phyloP scores from a whole-genome alignment of 768 basidiomycete genomes.

The Hericium erinaceus region DNA sequence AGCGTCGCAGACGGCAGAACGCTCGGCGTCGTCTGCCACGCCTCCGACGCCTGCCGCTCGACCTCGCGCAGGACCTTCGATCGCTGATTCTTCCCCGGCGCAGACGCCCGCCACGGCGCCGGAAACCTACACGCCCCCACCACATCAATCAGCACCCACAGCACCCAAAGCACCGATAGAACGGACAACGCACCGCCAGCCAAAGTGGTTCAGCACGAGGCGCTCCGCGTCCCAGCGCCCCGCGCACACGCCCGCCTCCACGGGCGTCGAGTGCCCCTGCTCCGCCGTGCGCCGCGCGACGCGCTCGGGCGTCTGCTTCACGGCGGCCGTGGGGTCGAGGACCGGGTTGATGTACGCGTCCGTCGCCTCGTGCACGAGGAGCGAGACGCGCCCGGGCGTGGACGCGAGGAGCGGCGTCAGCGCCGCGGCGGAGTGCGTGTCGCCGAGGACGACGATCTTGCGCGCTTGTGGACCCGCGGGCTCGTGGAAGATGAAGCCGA shows the following conservation, averaged over 20 bases:
- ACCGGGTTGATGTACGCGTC: conserved; percentile 57
- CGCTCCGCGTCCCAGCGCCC: conserved; percentile 45
- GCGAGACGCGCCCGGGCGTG: conserved; percentile 24
- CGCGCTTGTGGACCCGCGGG: conserved; percentile 29
- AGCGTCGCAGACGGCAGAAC: conserved; percentile 1
- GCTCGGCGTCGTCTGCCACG: conserved; percentile 34
- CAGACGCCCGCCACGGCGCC: conserved; percentile 28
- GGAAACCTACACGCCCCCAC: conserved; percentile 35
- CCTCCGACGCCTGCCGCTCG: conserved; percentile 49
- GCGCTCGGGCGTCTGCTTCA: conserved; percentile 29
- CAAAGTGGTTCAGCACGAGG: conserved; percentile 73
- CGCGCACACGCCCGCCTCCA: conserved; percentile 73
- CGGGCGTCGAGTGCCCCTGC: conserved; percentile 72
- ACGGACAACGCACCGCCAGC: conserved; percentile 47
- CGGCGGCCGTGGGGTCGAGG: conserved; percentile 41
- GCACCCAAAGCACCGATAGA: not conserved
- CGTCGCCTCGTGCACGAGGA: conserved; percentile 84
- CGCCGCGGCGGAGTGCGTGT: conserved; percentile 57
- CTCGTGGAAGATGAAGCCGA: conserved; percentile 73
- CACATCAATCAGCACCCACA: not conserved
- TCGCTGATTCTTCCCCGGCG: conserved; percentile 24
- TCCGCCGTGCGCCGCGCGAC: conserved; percentile 31
- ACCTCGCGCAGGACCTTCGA: conserved; percentile 48
- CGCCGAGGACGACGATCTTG: conserved; percentile 70
- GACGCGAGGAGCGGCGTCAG: conserved; percentile 40